A percentile compares a stretch with the other conserved stretches of the same genome.
Conservation (phyloP, 495 filamentous ascomycete species). For the Aspergillus biplanus region DNA sequence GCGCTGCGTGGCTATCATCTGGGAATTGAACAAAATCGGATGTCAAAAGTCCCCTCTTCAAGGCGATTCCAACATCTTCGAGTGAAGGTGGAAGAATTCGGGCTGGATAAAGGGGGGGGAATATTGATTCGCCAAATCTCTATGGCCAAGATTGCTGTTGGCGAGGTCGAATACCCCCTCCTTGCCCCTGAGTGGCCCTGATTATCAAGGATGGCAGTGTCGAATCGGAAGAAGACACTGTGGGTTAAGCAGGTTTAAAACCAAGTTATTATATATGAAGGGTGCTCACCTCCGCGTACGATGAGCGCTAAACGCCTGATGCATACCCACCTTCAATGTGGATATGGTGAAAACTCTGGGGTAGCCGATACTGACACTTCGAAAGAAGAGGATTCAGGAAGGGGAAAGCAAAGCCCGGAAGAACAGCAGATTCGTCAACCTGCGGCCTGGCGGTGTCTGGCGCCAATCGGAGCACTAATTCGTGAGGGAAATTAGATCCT, state of each 20-base stretch:
- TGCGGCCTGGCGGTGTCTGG: slow-evolving; percentile 13
- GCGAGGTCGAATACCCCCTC: too few relatives aligned
- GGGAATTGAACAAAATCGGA: background rate
- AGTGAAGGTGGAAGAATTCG: too few relatives aligned
- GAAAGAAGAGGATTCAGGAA: background rate
- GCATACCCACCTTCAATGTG: background rate
- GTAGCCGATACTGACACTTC: background rate
- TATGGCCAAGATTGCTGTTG: too few relatives aligned
- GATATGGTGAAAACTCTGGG: background rate
- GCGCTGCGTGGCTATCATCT: background rate
- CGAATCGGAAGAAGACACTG: too few relatives aligned
- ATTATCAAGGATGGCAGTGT: too few relatives aligned
- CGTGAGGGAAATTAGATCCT: slow-evolving; percentile 34
- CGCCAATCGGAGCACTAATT: slow-evolving; percentile 31
- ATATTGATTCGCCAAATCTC: too few relatives aligned
- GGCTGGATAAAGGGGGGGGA: too few relatives aligned
- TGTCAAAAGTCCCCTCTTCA: too few relatives aligned
- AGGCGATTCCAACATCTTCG: too few relatives aligned
- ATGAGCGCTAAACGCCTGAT: background rate
- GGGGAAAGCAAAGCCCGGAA: background rate
- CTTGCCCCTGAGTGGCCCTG: too few relatives aligned
- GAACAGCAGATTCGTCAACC: background rate
- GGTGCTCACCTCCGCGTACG: background rate
- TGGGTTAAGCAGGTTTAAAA: too few relatives aligned
- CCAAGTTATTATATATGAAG: too few relatives aligned